A percentile compares a stretch with the other conserved stretches of the same genome.
Conservation (phyloP, 2,329 filamentous ascomycete species). For the Aspergillus pseudonomiae region DNA sequence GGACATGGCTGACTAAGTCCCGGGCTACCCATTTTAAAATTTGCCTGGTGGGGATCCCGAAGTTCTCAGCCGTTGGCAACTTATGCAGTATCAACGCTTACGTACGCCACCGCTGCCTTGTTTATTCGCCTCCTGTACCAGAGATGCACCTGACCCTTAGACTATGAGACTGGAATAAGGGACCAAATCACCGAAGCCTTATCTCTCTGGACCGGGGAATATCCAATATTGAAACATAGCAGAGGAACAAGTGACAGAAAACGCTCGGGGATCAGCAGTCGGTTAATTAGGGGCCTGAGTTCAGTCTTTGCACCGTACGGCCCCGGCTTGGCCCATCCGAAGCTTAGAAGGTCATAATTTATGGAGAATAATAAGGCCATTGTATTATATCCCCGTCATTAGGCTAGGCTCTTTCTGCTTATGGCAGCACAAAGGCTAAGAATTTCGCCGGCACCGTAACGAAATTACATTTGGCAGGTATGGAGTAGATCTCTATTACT, state of each 20-base stretch:
- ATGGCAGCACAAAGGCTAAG: neutral
- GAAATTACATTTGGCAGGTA: neutral
- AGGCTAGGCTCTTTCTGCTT: neutral
- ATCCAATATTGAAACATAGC: neutral
- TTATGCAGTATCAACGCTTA: conserved; percentile 12
- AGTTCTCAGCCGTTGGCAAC: conserved; percentile 10
- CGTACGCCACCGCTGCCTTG: conserved; percentile 7
- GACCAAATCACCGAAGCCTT: neutral
- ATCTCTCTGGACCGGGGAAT: neutral
- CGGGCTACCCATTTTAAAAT: conserved; percentile 1
- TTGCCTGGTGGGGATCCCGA: conserved; percentile 9
- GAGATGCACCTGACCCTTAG: neutral
- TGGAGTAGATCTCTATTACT: neutral
- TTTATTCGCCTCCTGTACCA: neutral
- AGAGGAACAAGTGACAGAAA: conserved; percentile 21
- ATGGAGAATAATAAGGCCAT: conserved; percentile 1
- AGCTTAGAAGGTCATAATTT: neutral
- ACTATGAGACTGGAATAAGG: neutral
- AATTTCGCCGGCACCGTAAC: neutral
- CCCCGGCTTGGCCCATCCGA: neutral
- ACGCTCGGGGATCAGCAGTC: conserved; percentile 27
- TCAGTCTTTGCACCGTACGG: conserved; percentile 16
- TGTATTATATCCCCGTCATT: neutral
- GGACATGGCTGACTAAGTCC: conserved; percentile 4
- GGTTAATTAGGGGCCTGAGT: conserved; percentile 5